phyloP scores from a whole-genome alignment of 495 filamentous ascomycete species.

The Lichina pygmaea region DNA sequence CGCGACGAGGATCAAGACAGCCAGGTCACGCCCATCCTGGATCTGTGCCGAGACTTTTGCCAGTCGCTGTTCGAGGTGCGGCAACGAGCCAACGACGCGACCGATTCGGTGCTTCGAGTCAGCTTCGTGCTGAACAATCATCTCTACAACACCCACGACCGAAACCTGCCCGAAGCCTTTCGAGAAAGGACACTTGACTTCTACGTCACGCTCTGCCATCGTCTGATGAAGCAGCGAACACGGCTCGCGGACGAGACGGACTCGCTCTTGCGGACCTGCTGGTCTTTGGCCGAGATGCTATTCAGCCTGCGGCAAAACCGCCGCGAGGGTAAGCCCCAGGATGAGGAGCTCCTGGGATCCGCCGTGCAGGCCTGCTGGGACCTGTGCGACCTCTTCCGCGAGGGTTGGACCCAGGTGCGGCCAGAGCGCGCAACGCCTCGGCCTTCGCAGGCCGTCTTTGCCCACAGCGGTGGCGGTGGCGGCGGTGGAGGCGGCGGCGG shows the following conservation, averaged over 20 bases:
- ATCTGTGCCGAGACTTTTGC: constrained; percentile 77
- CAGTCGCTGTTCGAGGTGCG: constrained; percentile 70
- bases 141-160: constrained; percentile 73
- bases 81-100: constrained; percentile 40
- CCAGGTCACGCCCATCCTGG: constrained; percentile 53
- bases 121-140: constrained; percentile 93
- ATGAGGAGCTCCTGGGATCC: constrained; percentile 62
- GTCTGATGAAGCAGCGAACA: constrained; percentile 76
- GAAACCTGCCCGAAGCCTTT: constrained; percentile 64
- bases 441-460: constrained; percentile 49
- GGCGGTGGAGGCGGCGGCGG: too few relatives aligned
- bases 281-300: constrained; percentile 79
- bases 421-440: constrained; percentile 72
- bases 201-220: constrained; percentile 76
- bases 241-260: constrained; percentile 56
- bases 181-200: constrained; percentile 76
- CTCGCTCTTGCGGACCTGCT: constrained; percentile 60
- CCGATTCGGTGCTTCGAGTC: constrained; percentile 66
- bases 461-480: neutral
- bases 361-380: constrained; percentile 90
- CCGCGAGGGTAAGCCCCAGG: constrained; percentile 39
- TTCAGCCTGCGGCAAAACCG: constrained; percentile 74
- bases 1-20: constrained; percentile 41
- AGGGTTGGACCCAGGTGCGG: constrained; percentile 75
- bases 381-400: constrained; percentile 75